Percentiles rank a stretch among this genome's conserved stretches.
Evolutionary conservation across 208 protist species (phyloP).

Genomic region (Trypanosoma congolense): DNA sequence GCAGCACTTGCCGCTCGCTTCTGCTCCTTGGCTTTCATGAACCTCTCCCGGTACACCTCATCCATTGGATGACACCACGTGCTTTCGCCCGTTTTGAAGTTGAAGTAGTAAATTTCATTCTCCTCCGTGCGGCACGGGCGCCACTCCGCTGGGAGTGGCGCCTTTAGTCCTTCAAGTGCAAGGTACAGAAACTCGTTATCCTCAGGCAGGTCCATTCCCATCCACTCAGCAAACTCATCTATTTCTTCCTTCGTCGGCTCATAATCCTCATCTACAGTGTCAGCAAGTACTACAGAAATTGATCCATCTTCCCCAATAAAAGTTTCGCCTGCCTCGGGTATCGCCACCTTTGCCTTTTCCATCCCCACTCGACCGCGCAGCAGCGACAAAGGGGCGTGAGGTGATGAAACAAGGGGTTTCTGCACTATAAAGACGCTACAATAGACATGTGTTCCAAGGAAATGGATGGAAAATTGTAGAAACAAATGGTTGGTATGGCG

Average conservation of each 20-base stretch:
- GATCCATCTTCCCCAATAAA: conserved; percentile 81
- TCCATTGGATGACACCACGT: conserved; percentile 95
- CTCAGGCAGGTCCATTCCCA: conserved; percentile 88
- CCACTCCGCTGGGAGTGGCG: conserved; percentile 93
- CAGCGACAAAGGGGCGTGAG: conserved; percentile 2
- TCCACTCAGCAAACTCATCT: conserved; percentile 89
- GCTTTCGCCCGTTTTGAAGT: conserved; percentile 92
- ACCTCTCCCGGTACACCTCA: conserved; percentile 75
- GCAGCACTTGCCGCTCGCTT: conserved; percentile 15
- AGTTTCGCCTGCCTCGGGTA: conserved; percentile 60
- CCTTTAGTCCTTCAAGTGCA: conserved; percentile 90
- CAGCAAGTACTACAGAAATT: conserved; percentile 84
- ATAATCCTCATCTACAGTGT: conserved; percentile 80
- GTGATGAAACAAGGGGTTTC: neutral
- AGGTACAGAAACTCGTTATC: conserved; percentile 91
- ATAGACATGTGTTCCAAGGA: no score
- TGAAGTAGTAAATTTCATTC: conserved; percentile 95
- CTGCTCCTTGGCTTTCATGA: conserved; percentile 64
- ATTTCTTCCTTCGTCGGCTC: conserved; percentile 91
- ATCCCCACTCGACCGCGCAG: neutral
- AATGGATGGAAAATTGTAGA: no score
- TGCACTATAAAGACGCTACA: neutral
- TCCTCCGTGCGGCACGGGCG: conserved; percentile 89
- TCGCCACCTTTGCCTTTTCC: conserved; percentile 21
- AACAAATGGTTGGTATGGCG: no score